phyloP scores from a whole-genome alignment of 176 grass and related monocot species.

The Oryza coarctata region DNA sequence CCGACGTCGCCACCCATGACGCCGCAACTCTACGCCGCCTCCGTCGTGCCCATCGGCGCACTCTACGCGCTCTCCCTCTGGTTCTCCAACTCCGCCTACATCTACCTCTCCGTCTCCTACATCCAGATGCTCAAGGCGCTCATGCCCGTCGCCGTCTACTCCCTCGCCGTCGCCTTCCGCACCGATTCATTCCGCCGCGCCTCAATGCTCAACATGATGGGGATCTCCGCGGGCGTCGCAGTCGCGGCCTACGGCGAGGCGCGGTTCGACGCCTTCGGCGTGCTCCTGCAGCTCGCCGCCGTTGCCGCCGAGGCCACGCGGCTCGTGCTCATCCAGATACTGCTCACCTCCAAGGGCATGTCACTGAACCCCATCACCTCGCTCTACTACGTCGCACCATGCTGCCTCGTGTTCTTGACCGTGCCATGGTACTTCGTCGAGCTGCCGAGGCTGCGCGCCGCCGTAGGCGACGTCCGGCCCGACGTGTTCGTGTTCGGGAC shows the following conservation, averaged over 20 bases:
- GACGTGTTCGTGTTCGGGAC: constrained; percentile 72
- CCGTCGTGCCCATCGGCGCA: constrained; percentile 69
- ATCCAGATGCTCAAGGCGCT: constrained; percentile 99
- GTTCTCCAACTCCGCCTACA: constrained; percentile 99
- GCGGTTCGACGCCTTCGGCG: constrained; percentile 56
- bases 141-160: constrained; percentile 96
- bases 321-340: constrained; percentile 86
- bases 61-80: constrained; percentile 90
- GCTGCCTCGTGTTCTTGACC: constrained; percentile 69
- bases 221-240: constrained; percentile 73
- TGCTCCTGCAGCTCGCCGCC: constrained; percentile 72
- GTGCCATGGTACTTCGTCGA: constrained; percentile 76
- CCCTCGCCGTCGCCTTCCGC: constrained; percentile 65
- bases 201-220: constrained; percentile 87
- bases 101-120: constrained; percentile 98
- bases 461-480: background rate
- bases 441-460: constrained; percentile 49
- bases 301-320: constrained; percentile 82
- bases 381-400: constrained; percentile 81
- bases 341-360: constrained; percentile 68
- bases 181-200: constrained; percentile 50
- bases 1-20: constrained; percentile 48
- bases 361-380: constrained; percentile 84
- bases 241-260: constrained; percentile 81
- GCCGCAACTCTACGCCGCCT: constrained; percentile 45